Evolutionary conservation across 495 filamentous ascomycete genomes (phyloP).

Genomic region (Parathielavia appendiculata): DNA sequence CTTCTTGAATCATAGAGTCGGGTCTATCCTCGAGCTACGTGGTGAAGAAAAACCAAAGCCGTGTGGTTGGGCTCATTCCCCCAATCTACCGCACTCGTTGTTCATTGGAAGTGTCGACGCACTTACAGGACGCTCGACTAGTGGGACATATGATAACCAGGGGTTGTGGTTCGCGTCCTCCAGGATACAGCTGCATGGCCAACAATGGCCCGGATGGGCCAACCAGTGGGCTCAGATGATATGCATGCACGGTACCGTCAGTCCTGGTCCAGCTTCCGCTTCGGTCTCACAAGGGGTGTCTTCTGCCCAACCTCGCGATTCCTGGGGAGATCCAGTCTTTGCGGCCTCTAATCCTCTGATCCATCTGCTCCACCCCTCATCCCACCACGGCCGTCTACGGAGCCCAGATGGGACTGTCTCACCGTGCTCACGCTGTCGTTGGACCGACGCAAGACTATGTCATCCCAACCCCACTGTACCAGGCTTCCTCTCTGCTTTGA

Average conservation of each 20-base stretch:
- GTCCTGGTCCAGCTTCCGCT: conserved; percentile 8
- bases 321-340: conserved; percentile 9
- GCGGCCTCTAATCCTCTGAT: conserved; percentile 3
- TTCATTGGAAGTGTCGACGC: neutral
- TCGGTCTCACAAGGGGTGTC: conserved; percentile 11
- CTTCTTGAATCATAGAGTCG: neutral
- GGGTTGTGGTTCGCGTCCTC: conserved; percentile 12
- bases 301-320: conserved; percentile 21
- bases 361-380: conserved; percentile 11
- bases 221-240: conserved; percentile 1
- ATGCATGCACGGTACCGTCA: conserved; percentile 12
- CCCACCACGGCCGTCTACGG: conserved; percentile 11
- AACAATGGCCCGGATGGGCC: conserved; percentile 13
- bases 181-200: conserved; percentile 9
- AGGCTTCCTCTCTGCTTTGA: conserved; percentile 2
- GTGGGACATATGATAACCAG: neutral
- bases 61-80: too few species aligned
- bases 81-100: neutral
- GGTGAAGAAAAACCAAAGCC: neutral
- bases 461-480: conserved; percentile 12
- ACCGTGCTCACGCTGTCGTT: conserved; percentile 18
- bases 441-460: conserved; percentile 15
- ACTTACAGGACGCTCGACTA: neutral
- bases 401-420: conserved; percentile 14
- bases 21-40: too few species aligned